Base-by-base conservation (phyloP, 805 yeast species). In the Candida maesae region DNA sequence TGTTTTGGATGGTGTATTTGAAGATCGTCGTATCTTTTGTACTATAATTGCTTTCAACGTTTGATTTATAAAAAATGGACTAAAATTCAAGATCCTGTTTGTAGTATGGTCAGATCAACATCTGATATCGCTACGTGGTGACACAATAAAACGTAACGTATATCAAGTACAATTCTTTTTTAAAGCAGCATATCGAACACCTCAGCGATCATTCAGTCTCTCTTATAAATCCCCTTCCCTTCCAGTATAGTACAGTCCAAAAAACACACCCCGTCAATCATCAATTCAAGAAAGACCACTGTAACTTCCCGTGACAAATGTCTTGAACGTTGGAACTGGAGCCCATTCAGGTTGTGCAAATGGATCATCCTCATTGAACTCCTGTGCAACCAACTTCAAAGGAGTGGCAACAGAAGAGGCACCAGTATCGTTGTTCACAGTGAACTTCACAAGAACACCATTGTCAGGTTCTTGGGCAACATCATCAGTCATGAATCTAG, bases 401-500 rank as follows among this genome's bases (percentile, higher is more conserved):
- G 68, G 65, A 28, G 72, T 62, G 16, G 62, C 53, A 8, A 76
- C 76, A 21, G 70, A 60, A 25, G 62, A 58, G 24, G 73, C 73
- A 27, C 80, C 73, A 24, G 65, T 63, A 45, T 60, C 65, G 41
- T 64, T 63, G 36, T 60, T 59, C 23, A 76, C 61, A n/a, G 70
- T 64, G 56, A 83, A 85, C 59, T 81, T 78, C 33, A 84, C 65
- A 53, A 79, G 83, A 37, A 87, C 78, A 30, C 96, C 96, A 23
- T 79, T 70, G 13, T 78, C 79, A 17, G 82, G 72, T 62, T 88
- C 96, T n/a, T 64, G 63, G 7, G 84, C 95, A 30, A 63, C 59
- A 5, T 84, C 83, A 30, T 76, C 76, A 4, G 96, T 91, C 59
- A 81, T 67, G 57, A 91, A 88, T 64, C 96, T 79, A 14, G 95